A percentile compares a stretch with the other conserved stretches of the same genome.
Evolutionary conservation across 306 rosid genomes (phyloP).

Genomic region (Rosa rugosa): DNA sequence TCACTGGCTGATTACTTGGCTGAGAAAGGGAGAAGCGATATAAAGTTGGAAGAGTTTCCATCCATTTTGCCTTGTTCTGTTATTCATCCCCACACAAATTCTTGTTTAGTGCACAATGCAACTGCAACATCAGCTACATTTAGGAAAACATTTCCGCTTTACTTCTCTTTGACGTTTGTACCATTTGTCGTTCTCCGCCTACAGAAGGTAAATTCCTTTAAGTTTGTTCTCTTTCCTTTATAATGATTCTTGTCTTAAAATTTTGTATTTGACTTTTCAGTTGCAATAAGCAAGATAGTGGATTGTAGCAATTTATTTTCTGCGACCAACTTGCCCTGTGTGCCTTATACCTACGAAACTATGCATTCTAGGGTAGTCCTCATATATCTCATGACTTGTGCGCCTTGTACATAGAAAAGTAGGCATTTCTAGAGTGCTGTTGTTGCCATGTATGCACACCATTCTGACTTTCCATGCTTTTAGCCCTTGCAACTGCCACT

Average conservation of each 20-base stretch:
- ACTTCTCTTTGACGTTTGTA: conserved; percentile 95
- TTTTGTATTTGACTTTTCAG: neutral
- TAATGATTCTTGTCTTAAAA: neutral
- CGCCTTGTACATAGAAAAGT: neutral
- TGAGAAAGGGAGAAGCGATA: conserved; percentile 43
- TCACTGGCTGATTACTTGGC: conserved; percentile 71
- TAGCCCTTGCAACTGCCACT: neutral
- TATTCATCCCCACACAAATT: conserved; percentile 77
- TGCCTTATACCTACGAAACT: neutral
- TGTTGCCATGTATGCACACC: neutral
- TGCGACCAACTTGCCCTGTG: neutral
- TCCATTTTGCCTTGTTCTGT: conserved; percentile 76
- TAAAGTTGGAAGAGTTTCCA: conserved; percentile 84
- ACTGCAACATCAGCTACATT: conserved; percentile 83
- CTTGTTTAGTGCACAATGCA: conserved; percentile 74
- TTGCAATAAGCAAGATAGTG: neutral
- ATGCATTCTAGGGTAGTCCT: neutral
- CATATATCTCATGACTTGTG: neutral
- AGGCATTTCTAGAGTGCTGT: neutral
- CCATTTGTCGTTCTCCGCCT: conserved; percentile 89
- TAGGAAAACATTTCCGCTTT: conserved; percentile 90
- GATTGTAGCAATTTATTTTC: neutral
- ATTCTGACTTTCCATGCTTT: neutral
- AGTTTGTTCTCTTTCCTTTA: neutral
- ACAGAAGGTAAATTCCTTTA: conserved; percentile 67